Percentiles rank a stretch among this genome's conserved stretches.
Evolutionary conservation across 257 asterid genomes (phyloP).

Genomic region (Scutellaria barbata): DNA sequence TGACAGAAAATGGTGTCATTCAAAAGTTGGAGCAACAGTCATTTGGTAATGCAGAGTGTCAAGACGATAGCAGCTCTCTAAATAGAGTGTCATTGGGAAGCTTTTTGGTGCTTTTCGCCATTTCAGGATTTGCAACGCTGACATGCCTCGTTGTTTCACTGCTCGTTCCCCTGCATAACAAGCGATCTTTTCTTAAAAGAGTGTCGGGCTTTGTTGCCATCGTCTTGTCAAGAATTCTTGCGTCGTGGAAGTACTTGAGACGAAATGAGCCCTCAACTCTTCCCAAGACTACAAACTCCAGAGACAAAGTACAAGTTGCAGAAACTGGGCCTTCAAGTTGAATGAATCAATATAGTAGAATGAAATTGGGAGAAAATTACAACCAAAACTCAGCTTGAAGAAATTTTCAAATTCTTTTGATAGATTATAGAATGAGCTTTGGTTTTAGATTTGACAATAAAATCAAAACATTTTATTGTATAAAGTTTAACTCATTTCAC

Average conservation of each 20-base stretch:
- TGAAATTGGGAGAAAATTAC: no score
- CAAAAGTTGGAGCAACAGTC: constrained; percentile 13
- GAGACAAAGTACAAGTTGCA: background rate
- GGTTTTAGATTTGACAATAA: no score
- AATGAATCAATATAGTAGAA: background rate
- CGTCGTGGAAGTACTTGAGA: background rate
- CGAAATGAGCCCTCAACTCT: constrained; percentile 13
- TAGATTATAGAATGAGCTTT: no score
- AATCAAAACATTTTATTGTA: no score
- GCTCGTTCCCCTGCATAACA: constrained; percentile 25
- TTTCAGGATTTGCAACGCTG: constrained; percentile 46
- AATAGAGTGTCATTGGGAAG: constrained; percentile 39
- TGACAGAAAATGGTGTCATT: constrained; percentile 40
- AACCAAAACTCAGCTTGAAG: no score
- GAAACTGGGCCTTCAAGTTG: constrained; percentile 18
- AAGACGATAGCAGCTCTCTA: constrained; percentile 10
- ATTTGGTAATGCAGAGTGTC: constrained; percentile 12
- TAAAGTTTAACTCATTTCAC: no score
- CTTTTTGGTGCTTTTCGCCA: constrained; percentile 40
- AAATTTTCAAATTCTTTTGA: no score
- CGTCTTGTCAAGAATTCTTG: constrained; percentile 24
- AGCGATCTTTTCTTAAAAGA: constrained; percentile 29
- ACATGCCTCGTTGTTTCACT: constrained; percentile 40
- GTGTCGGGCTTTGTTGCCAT: constrained; percentile 21
- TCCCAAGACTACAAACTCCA: background rate